These are phyloP conservation scores for Thecaphora thlaspeos DNA, from an alignment of 1,284 basidiomycete species.

Conservation along the genomic window DNA sequence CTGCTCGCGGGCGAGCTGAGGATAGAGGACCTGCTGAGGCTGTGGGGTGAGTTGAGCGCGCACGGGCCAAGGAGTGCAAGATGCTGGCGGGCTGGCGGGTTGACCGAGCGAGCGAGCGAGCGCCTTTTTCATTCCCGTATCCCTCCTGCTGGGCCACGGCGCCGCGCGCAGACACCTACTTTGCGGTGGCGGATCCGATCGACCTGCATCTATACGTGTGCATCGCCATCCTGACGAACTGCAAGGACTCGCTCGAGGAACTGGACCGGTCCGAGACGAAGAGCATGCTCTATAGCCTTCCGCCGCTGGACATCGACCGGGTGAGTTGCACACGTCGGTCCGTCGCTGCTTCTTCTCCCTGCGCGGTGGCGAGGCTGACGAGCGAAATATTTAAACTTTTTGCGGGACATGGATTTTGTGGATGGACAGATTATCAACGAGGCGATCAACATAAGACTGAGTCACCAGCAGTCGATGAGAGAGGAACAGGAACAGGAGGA, in stretches of 20 bases:
- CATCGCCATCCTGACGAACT: conserved; percentile 56
- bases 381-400: no score
- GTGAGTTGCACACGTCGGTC: neutral
- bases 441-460: conserved; percentile 53
- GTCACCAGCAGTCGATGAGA: conserved; percentile 37
- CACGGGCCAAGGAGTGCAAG: no score
- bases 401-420: no score
- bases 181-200: conserved; percentile 51
- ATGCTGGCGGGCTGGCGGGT: no score
- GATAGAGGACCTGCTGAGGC: conserved; percentile 53
- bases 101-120: no score
- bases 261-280: conserved; percentile 55
- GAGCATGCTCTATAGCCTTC: conserved; percentile 55
- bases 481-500: conserved; percentile 9
- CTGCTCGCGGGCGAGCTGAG: conserved; percentile 54
- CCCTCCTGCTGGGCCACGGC: neutral
- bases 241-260: conserved; percentile 57
- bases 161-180: conserved; percentile 52
- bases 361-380: no score
- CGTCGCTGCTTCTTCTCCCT: neutral
- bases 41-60: conserved; percentile 45
- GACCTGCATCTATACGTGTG: conserved; percentile 58
- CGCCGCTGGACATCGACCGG: conserved; percentile 52
- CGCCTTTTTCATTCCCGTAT: neutral
- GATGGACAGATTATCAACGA: conserved; percentile 50